Conservation (phyloP, 2,329 filamentous ascomycete genomes). For the Gremmenia infestans region DNA sequence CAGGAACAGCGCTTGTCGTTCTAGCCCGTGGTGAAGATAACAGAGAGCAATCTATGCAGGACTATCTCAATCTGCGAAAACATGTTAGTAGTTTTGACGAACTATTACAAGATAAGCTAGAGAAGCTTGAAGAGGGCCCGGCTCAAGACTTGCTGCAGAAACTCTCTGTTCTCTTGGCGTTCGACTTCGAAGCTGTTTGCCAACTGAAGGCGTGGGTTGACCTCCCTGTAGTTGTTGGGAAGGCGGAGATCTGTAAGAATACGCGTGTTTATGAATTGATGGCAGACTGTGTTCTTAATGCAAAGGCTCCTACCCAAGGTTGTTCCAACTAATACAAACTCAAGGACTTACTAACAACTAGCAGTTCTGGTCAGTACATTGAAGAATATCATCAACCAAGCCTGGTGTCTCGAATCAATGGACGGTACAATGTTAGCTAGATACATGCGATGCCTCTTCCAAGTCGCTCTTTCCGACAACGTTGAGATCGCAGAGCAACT, state of each 20-base stretch:
- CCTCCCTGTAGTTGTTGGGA: constrained; percentile 55
- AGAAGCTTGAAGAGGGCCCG: constrained; percentile 39
- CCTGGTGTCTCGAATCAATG: constrained; percentile 53
- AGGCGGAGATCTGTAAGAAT: constrained; percentile 41
- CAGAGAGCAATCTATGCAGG: constrained; percentile 46
- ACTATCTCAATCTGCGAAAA: constrained; percentile 56
- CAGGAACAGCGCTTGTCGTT: constrained; percentile 46
- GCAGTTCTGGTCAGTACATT: constrained; percentile 40
- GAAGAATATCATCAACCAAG: constrained; percentile 65
- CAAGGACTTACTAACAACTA: constrained; percentile 42
- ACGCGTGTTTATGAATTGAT: constrained; percentile 54
- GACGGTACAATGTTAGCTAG: constrained; percentile 59
- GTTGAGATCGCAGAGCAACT: constrained; percentile 49
- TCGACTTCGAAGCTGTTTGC: constrained; percentile 74
- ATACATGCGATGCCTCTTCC: constrained; percentile 75
- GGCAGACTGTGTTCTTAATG: constrained; percentile 59
- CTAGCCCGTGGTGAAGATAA: constrained; percentile 48
- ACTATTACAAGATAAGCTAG: constrained; percentile 36
- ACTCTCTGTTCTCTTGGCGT: constrained; percentile 61
- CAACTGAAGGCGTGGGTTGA: constrained; percentile 63
- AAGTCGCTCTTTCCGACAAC: constrained; percentile 55
- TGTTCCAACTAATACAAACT: constrained; percentile 11
- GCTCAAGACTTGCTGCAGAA: constrained; percentile 54
- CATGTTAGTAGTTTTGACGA: constrained; percentile 56
- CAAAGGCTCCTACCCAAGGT: constrained; percentile 48